These are phyloP conservation scores for Aspergillus pseudoviridinutans DNA, from an alignment of 2,329 filamentous ascomycete genomes.

Conservation along the genomic window DNA sequence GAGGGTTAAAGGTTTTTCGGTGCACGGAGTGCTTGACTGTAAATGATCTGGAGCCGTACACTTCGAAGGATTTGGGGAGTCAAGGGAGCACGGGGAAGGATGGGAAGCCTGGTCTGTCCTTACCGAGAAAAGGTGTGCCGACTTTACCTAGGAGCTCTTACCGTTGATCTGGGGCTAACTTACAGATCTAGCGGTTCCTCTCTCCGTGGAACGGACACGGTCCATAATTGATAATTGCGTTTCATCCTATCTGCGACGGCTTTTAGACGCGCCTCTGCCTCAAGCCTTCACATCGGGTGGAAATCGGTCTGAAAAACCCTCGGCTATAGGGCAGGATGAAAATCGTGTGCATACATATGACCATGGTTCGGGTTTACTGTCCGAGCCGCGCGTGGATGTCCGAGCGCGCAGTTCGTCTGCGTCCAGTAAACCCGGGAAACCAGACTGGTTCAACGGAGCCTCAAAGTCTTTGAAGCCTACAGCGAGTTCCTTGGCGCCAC, in stretches of 20 bases:
- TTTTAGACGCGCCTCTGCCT: constrained; percentile 28
- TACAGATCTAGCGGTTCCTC: constrained; percentile 34
- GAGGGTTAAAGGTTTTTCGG: constrained; percentile 67
- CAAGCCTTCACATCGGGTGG: constrained; percentile 16
- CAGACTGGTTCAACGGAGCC: constrained; percentile 12
- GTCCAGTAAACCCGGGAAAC: constrained; percentile 18
- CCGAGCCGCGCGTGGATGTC: constrained; percentile 14
- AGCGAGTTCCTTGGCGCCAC: constrained; percentile 5
- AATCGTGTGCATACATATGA: constrained; percentile 7
- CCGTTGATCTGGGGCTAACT: background rate
- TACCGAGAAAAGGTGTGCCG: constrained; percentile 23
- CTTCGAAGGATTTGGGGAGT: constrained; percentile 13
- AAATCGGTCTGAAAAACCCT: constrained; percentile 5
- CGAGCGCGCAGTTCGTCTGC: constrained; percentile 26
- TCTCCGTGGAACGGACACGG: constrained; percentile 60
- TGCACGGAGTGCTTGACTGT: constrained; percentile 82
- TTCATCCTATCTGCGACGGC: constrained; percentile 45
- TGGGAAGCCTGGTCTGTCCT: constrained; percentile 12
- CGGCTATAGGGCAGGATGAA: constrained; percentile 9
- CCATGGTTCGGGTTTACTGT: constrained; percentile 14
- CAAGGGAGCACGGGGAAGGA: constrained; percentile 18
- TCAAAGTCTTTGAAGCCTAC: constrained; percentile 16
- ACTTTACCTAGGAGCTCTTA: constrained; percentile 4
- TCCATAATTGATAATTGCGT: constrained; percentile 55
- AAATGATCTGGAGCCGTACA: constrained; percentile 64